These are phyloP conservation scores for Pachysandra terminalis DNA, from an alignment of 164 flowering plant species.

Conservation along the genomic window DNA sequence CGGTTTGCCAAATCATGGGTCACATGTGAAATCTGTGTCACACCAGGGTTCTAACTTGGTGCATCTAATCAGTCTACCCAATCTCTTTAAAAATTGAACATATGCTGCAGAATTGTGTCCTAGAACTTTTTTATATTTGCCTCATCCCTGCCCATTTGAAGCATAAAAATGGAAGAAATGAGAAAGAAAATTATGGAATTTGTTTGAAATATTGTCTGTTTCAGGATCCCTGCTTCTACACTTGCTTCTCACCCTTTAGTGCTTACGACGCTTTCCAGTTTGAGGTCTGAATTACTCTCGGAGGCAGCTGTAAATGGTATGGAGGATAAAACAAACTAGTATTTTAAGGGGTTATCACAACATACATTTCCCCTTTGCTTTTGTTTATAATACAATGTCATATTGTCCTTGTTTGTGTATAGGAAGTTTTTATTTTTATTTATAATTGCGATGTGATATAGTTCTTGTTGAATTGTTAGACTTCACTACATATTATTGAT, in stretches of 20 bases:
- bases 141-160: neutral
- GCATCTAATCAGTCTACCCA: too few relatives aligned
- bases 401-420: neutral
- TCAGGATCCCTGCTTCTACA: constrained; percentile 78
- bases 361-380: neutral
- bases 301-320: constrained; percentile 98
- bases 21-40: too few relatives aligned
- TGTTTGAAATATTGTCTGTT: constrained; percentile 20
- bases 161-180: too few relatives aligned
- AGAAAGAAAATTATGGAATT: neutral
- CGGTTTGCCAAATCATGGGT: too few relatives aligned
- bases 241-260: constrained; percentile 92
- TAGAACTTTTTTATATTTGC: too few relatives aligned
- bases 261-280: constrained; percentile 79
- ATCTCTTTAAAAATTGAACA: too few relatives aligned
- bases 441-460: too few relatives aligned
- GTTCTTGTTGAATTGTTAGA: too few relatives aligned
- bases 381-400: neutral
- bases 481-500: too few relatives aligned
- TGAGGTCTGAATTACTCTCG: constrained; percentile 68
- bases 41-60: too few relatives aligned
- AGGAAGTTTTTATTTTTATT: neutral
- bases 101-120: too few relatives aligned
- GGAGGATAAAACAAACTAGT: neutral
- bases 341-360: neutral